Conservation (phyloP, 352 stramenopile species). For the Globisporangium alternatum region DNA sequence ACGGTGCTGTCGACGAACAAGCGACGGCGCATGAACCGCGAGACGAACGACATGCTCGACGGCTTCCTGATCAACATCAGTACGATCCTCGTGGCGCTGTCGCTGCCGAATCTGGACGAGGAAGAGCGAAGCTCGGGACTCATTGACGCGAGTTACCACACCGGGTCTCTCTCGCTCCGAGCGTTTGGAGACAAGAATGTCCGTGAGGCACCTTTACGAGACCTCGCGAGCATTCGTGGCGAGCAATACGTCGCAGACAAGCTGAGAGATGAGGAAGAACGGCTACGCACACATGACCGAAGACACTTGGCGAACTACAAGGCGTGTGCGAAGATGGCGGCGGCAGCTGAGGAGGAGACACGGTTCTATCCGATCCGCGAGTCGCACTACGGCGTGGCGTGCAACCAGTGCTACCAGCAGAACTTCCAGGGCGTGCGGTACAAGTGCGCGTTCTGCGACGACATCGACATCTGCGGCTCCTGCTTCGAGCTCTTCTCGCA, state of each 20-base stretch:
- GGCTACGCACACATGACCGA: slow-evolving; percentile 27
- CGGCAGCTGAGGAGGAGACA: background rate
- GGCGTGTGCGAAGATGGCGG: slow-evolving; percentile 11
- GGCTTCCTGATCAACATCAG: slow-evolving; percentile 70
- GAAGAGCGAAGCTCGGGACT: slow-evolving; percentile 19
- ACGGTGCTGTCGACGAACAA: slow-evolving; percentile 44
- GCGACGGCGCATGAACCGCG: slow-evolving; percentile 43
- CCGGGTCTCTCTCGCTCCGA: slow-evolving; percentile 38
- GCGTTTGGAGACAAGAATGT: slow-evolving; percentile 35
- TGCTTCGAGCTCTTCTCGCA: slow-evolving; percentile 53
- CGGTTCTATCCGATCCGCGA: slow-evolving; percentile 51
- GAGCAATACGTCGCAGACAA: slow-evolving; percentile 15
- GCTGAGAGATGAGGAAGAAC: slow-evolving; percentile 15
- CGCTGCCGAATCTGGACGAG: slow-evolving; percentile 33
- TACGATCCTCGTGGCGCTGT: slow-evolving; percentile 39
- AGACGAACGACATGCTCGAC: slow-evolving; percentile 53
- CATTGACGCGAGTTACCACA: slow-evolving; percentile 58
- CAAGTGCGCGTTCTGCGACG: slow-evolving; percentile 69
- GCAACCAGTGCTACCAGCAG: slow-evolving; percentile 58
- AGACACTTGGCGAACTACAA: slow-evolving; percentile 23
- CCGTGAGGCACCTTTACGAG: slow-evolving; percentile 19
- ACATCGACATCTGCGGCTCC: slow-evolving; percentile 65
- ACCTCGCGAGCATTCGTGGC: slow-evolving; percentile 10
- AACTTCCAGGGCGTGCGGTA: slow-evolving; percentile 60
- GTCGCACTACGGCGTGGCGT: slow-evolving; percentile 65